Percentiles rank a stretch among this genome's conserved stretches.
Evolutionary conservation across 208 protist species (phyloP).

Genomic region (Naegleria fowleri): DNA sequence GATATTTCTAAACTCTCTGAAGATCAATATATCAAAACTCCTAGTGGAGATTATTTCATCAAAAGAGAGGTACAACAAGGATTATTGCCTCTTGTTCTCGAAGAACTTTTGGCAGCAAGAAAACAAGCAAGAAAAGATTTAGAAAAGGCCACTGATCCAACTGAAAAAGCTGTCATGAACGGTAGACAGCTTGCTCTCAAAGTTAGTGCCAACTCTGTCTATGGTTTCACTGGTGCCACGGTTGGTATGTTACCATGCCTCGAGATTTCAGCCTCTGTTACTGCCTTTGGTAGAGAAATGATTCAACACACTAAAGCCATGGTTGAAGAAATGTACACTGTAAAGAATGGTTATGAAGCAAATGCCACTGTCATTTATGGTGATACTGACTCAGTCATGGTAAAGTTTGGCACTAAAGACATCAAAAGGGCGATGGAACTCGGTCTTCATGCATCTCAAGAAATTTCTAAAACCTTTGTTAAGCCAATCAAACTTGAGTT

Average conservation of each 20-base stretch:
- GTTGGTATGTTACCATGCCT: conserved; percentile 98
- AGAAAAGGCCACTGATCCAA: conserved; percentile 69
- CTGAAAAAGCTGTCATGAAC: conserved; percentile 77
- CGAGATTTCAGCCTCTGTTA: conserved; percentile 85
- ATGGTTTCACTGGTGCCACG: conserved; percentile 98
- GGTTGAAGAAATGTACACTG: conserved; percentile 78
- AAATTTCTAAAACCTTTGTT: conserved; percentile 71
- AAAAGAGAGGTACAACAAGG: conserved; percentile 54
- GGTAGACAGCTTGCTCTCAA: conserved; percentile 97
- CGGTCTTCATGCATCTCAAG: conserved; percentile 82
- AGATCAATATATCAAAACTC: conserved; percentile 42
- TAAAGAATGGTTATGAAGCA: conserved; percentile 74
- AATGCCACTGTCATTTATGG: conserved; percentile 96
- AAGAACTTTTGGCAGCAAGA: conserved; percentile 77
- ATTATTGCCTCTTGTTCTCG: conserved; percentile 74
- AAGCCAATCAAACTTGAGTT: conserved; percentile 97
- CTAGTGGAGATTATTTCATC: conserved; percentile 61
- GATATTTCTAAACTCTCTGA: conserved; percentile 30
- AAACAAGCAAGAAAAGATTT: conserved; percentile 70
- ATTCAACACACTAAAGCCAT: conserved; percentile 90
- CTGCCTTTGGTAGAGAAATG: conserved; percentile 96
- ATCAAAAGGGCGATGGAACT: conserved; percentile 65
- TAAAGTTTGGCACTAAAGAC: conserved; percentile 83
- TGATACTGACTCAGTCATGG: conserved; percentile 99
- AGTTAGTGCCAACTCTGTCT: conserved; percentile 95